A percentile compares a stretch with the other conserved stretches of the same genome.
Conservation (phyloP, 768 basidiomycete species). For the Rhodotorula paludigena region DNA sequence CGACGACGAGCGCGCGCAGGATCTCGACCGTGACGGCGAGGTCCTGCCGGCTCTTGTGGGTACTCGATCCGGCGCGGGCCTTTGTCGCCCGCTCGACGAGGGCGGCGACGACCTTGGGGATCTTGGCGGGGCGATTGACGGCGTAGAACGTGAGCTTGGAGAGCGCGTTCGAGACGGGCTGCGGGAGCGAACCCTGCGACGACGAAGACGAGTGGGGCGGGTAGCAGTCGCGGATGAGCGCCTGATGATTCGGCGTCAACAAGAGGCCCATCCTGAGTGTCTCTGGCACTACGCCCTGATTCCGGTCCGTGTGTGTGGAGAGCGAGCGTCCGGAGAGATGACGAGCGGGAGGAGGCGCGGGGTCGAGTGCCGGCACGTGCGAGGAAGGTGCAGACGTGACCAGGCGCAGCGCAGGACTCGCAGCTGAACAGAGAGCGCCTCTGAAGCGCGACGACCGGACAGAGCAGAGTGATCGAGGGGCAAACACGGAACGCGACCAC, state of each 20-base stretch:
- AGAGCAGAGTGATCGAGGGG: too few species aligned
- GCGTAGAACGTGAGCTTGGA: conserved; percentile 36
- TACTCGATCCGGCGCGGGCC: not conserved
- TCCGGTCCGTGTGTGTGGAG: not conserved
- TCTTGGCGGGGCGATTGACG: conserved; percentile 33
- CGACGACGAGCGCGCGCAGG: conserved; percentile 13
- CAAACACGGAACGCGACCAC: too few species aligned
- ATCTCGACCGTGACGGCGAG: conserved; percentile 31
- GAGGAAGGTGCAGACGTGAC: too few species aligned
- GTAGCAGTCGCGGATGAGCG: conserved; percentile 28
- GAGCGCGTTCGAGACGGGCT: conserved; percentile 28
- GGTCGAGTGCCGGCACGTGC: too few species aligned
- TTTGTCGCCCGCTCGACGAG: conserved; percentile 21
- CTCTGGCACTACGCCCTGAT: not conserved
- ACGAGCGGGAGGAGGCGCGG: too few species aligned
- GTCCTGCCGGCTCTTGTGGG: conserved; percentile 7
- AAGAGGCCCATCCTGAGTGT: conserved; percentile 22
- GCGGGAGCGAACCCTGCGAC: not conserved
- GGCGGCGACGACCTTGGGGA: conserved; percentile 31
- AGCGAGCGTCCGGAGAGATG: not conserved
- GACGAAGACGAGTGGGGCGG: conserved; percentile 17
- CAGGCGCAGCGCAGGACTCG: too few species aligned
- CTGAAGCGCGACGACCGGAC: too few species aligned
- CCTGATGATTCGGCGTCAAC: conserved; percentile 18
- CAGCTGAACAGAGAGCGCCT: too few species aligned